Base-by-base conservation (phyloP, 164 flowering plant species). In the Aristolochia fimbriata region DNA sequence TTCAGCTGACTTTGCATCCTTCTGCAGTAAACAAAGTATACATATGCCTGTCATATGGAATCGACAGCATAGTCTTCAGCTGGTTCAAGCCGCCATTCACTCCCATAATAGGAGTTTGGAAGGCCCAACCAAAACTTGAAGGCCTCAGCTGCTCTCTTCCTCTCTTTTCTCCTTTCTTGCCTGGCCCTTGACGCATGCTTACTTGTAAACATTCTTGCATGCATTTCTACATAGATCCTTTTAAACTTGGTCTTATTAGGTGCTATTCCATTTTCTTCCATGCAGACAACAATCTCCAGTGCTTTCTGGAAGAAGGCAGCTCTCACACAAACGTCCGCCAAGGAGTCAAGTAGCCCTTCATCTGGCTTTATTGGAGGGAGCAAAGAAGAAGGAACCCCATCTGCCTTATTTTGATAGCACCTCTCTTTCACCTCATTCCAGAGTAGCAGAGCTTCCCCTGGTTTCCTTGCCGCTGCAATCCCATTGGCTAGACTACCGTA, bases 151-250 rank as follows among this genome's bases (percentile, higher is more conserved):
- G 97, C 92, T 59, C 87, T 82, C 75, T 88, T 93, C 80, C 89
- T 79, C 55, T 90, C 96, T 6, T 41, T 66, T 72, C 96, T 78
- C 53, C 93, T 69, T 21, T 91, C 99, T 63, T 80, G 84, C 67
- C 97, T 88, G 2, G 96, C 97, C 75, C 74, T 70, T n/a, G 99
- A 93, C 14, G 99, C 99, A 64, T 93, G 99, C 77, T 93, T 86
- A 63, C 99, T 93, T 0, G 96, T 93, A 65, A 93, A 88, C 99
- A 93, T 90, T 74, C 80, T 88, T 11, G 96, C 88, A 71, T 93
- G 99, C 99, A 93, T 88, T 69, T 93, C 97, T 62, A 90, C 94
- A 66, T 93, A 90, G 4, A 93, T 88, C 68, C 78, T 81, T 21
- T 76, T 87, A 51, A 70, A 88, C 74, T 90, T 90, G 43, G 85